Conservation (phyloP, 345 rosid genomes). For the Linum trigynum region DNA sequence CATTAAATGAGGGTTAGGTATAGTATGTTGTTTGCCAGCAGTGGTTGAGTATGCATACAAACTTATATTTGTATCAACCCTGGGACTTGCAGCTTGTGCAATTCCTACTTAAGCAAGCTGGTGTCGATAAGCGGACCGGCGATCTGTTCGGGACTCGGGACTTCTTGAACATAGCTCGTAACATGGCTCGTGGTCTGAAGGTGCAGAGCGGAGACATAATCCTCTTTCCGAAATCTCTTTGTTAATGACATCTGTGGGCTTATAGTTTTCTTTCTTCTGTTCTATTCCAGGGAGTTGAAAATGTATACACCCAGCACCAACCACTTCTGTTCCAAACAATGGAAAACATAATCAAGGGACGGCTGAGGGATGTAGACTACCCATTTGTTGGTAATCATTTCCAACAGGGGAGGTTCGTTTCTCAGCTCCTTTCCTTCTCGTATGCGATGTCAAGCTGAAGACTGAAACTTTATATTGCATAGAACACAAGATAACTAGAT, state of each 20-base stretch:
- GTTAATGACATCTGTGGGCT: background rate
- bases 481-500: no score
- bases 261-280: background rate
- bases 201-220: conserved; percentile 23
- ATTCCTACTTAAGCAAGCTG: conserved; percentile 93
- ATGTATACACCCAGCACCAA: conserved; percentile 97
- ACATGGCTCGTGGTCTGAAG: conserved; percentile 99
- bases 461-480: no score
- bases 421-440: background rate
- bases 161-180: conserved; percentile 89
- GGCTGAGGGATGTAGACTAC: conserved; percentile 86
- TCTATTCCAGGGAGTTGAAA: conserved; percentile 71
- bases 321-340: conserved; percentile 90
- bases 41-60: background rate
- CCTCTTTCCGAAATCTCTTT: conserved; percentile 1
- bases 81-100: conserved; percentile 70
- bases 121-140: conserved; percentile 82
- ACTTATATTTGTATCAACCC: conserved; percentile 14
- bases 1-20: no score
- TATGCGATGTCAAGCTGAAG: no score
- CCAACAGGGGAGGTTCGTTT: conserved; percentile 87
- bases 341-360: conserved; percentile 88
- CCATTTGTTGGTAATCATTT: conserved; percentile 90
- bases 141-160: conserved; percentile 95
- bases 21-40: no score